Base-by-base conservation (phyloP, 108 stramenopile species). In the Cylindrotheca fusiformis region DNA sequence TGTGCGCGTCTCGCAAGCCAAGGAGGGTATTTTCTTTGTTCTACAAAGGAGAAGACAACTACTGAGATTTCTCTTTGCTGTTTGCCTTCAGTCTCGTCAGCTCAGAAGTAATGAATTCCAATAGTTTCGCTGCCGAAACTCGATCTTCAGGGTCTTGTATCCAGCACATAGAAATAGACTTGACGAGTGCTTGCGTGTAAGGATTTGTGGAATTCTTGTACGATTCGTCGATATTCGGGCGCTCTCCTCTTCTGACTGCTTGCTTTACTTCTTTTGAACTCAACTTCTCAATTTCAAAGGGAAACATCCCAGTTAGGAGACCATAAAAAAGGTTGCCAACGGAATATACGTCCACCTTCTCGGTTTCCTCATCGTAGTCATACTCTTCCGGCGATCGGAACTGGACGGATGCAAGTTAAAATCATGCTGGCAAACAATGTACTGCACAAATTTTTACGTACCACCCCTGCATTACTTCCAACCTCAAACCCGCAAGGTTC, bases 361-460 rank as follows among this genome's bases (percentile, higher is more conserved):
- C 87, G 3, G 78, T 72, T 69, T 88, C 66, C 19, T 23, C 63
- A 50, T 82, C 58, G 30, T 82, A 82, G 22, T 23, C 33, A 59
- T 84, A 90, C 54, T 90, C 88, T 66, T 90, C 88, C 5, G 88
- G 88, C 48, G 84, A 65, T 63, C 86, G 82, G 32, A 58, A 58
- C 60, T 72, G 57, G 33, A 52, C 18, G 19, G n/a, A n/a, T n/a
- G n/a, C n/a, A n/a, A n/a, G n/a, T n/a, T n/a, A n/a, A n/a, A n/a
- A n/a, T n/a, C n/a, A n/a, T n/a, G n/a, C n/a, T n/a, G n/a, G n/a
- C n/a, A n/a, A n/a, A n/a, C n/a, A n/a, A n/a, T n/a, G n/a, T n/a
- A n/a, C n/a, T 46, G n/a, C n/a, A n/a, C n/a, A n/a, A n/a, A n/a
- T n/a, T n/a, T n/a, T n/a, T n/a, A 24, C 65, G 46, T n/a, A 57